Evolutionary conservation across 352 stramenopile genomes (phyloP).

Genomic region (Phytophthora citricola): DNA sequence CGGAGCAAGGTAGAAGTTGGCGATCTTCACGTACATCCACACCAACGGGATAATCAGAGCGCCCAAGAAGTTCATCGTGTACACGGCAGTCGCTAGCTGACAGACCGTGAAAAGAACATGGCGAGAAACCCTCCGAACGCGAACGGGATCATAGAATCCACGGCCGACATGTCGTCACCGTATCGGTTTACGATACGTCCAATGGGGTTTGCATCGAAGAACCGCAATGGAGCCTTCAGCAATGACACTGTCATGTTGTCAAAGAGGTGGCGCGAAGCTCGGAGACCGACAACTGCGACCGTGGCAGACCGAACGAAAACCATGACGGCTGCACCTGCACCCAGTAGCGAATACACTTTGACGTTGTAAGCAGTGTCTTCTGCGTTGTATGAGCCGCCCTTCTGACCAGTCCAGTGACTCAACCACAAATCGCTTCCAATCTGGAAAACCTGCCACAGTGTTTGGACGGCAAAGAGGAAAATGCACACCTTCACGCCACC

Average conservation of each 20-base stretch:
- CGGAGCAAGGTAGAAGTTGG: conserved; percentile 42
- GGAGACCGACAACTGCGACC: conserved; percentile 43
- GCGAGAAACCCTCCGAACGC: conserved; percentile 48
- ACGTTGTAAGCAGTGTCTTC: conserved; percentile 32
- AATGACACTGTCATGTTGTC: conserved; percentile 85
- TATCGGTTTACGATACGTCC: conserved; percentile 92
- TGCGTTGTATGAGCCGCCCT: conserved; percentile 20
- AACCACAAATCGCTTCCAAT: conserved; percentile 38
- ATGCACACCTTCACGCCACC: conserved; percentile 37
- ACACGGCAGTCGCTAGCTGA: conserved; percentile 76
- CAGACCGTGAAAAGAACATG: conserved; percentile 77
- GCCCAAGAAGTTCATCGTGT: conserved; percentile 79
- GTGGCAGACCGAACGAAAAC: conserved; percentile 30
- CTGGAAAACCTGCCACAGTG: conserved; percentile 40
- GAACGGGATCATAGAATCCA: conserved; percentile 77
- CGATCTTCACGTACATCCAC: conserved; percentile 76
- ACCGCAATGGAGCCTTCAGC: conserved; percentile 85
- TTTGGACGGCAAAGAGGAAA: conserved; percentile 23
- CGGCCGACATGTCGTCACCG: conserved; percentile 83
- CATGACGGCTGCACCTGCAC: conserved; percentile 30
- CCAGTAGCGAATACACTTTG: conserved; percentile 38
- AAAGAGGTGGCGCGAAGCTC: conserved; percentile 67
- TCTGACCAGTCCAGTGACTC: conserved; percentile 41
- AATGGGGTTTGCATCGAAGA: conserved; percentile 93
- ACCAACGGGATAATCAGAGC: conserved; percentile 82